Percentiles rank a stretch among this genome's conserved stretches.
Conservation (phyloP, 2,329 filamentous ascomycete genomes). For the Xenoacremonium recifei region DNA sequence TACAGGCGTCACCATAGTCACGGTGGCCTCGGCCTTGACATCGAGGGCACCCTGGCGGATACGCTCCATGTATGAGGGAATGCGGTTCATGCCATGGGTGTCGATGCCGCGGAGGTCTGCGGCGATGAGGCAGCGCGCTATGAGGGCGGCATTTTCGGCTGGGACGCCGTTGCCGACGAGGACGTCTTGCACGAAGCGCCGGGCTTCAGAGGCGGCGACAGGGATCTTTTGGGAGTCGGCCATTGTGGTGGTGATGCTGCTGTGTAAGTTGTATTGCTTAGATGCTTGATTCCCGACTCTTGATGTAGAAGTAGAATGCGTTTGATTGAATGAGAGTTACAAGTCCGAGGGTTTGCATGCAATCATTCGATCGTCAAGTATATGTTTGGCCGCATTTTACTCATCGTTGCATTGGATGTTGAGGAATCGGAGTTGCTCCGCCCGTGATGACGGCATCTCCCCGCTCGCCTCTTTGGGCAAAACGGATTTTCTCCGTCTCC, state of each 20-base stretch:
- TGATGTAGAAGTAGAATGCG: too few species aligned
- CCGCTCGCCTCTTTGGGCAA: slow-evolving; percentile 4
- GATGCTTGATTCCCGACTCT: too few species aligned
- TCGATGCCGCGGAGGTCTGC: slow-evolving; percentile 79
- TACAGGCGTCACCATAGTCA: slow-evolving; percentile 65
- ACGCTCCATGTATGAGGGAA: slow-evolving; percentile 75
- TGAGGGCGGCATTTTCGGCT: slow-evolving; percentile 54
- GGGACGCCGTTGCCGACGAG: slow-evolving; percentile 62
- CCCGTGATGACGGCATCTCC: slow-evolving; percentile 14
- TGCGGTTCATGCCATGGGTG: slow-evolving; percentile 73
- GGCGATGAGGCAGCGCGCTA: slow-evolving; percentile 68
- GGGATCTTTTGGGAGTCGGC: slow-evolving; percentile 23
- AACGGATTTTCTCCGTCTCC: slow-evolving; percentile 5
- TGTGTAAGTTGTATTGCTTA: too few species aligned
- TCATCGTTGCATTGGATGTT: too few species aligned
- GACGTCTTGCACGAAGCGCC: slow-evolving; percentile 50
- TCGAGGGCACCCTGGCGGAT: slow-evolving; percentile 69
- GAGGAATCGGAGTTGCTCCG: neutral
- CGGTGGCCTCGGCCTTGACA: slow-evolving; percentile 53
- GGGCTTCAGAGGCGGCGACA: slow-evolving; percentile 39
- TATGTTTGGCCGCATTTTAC: too few species aligned
- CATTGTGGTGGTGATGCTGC: slow-evolving; percentile 14
- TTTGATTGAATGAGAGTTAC: too few species aligned
- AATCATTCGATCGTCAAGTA: too few species aligned
- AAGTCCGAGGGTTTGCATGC: too few species aligned